Evolutionary conservation across 257 asterid genomes (phyloP).

Genomic region (Plantago ovata): DNA sequence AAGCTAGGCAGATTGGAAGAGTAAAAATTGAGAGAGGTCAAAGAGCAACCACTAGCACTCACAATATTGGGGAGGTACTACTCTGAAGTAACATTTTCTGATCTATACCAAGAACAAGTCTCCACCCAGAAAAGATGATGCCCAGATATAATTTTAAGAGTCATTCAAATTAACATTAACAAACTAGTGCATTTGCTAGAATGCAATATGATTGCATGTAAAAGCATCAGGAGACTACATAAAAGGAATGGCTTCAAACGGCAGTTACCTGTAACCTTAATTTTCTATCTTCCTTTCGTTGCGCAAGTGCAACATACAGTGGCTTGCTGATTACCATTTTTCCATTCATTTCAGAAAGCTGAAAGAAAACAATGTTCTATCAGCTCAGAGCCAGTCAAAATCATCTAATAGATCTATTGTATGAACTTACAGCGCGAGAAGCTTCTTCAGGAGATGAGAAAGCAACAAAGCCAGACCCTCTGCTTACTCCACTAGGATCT

Average conservation of each 20-base stretch:
- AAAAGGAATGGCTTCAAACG: not conserved
- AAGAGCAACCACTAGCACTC: too few relatives aligned
- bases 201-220: not conserved
- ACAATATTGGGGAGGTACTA: not conserved
- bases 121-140: too few relatives aligned
- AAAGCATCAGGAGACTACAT: not conserved
- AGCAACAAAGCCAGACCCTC: slow-evolving; percentile 67
- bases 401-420: not conserved
- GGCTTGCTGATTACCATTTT: slow-evolving; percentile 40
- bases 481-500: slow-evolving; percentile 58
- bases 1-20: too few relatives aligned
- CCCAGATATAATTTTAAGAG: too few relatives aligned
- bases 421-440: slow-evolving; percentile 51
- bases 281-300: slow-evolving; percentile 45
- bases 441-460: slow-evolving; percentile 63
- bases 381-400: not conserved
- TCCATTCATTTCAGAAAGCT: slow-evolving; percentile 46
- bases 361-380: not conserved
- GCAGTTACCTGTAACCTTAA: slow-evolving; percentile 39
- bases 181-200: not conserved
- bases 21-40: too few relatives aligned
- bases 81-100: not conserved
- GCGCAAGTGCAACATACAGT: slow-evolving; percentile 48
- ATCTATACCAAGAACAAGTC: not conserved
- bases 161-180: not conserved